Evolutionary conservation across 78 protist species (phyloP).

Genomic region (Pigoraptor vietnamica): DNA sequence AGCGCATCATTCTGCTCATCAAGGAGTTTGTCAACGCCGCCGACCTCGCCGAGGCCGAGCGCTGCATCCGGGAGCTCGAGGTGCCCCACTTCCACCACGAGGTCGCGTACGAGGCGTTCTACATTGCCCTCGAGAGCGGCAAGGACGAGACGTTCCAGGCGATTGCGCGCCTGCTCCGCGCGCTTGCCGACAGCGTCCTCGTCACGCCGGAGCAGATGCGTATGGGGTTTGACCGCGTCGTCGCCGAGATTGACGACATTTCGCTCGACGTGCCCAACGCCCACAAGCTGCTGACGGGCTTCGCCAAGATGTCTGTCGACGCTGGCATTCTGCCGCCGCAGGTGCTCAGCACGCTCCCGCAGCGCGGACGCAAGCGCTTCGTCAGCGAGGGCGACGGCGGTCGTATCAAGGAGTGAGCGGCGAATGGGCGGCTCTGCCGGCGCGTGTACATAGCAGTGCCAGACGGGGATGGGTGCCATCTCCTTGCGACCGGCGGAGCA

Average conservation of each 20-base stretch:
- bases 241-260: background rate
- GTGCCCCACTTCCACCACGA: constrained; percentile 26
- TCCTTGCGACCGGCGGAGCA: no score
- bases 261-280: constrained; percentile 6
- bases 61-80: constrained; percentile 6
- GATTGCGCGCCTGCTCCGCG: background rate
- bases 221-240: background rate
- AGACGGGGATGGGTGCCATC: no score
- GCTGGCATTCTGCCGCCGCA: background rate
- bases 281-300: background rate
- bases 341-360: background rate
- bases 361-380: background rate
- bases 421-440: background rate
- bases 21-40: background rate
- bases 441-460: background rate
- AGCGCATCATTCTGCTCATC: background rate
- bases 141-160: background rate
- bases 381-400: constrained; percentile 15
- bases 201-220: background rate
- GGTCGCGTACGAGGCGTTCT: background rate
- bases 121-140: background rate
- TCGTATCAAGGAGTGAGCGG: background rate
- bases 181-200: background rate
- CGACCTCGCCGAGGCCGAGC: constrained; percentile 11
- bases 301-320: background rate